phyloP scores from a whole-genome alignment of 768 basidiomycete genomes.

The Pholiota microspora region DNA sequence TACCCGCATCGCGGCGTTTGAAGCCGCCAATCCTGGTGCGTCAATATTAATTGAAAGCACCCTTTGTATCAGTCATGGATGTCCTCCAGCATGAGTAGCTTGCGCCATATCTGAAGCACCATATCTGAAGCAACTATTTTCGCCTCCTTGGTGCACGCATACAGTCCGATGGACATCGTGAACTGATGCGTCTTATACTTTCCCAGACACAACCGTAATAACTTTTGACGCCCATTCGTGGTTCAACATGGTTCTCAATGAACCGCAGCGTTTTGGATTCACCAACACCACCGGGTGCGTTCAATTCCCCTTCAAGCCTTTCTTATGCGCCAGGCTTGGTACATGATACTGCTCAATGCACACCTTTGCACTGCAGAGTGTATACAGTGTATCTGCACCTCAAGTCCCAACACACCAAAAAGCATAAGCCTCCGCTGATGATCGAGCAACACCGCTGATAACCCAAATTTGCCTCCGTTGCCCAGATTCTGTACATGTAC shows the following conservation, averaged over 20 bases:
- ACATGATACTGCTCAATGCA: too few species aligned
- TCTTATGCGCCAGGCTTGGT: neutral
- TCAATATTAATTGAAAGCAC: neutral
- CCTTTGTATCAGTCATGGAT: neutral
- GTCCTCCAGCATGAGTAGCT: too few species aligned
- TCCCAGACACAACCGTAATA: slow-evolving; percentile 35
- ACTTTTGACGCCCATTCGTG: slow-evolving; percentile 50
- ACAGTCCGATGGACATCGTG: neutral
- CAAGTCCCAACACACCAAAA: neutral
- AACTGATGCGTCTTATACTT: too few species aligned
- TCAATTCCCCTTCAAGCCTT: neutral
- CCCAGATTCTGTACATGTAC: slow-evolving; percentile 49
- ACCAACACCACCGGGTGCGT: slow-evolving; percentile 45
- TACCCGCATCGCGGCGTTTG: slow-evolving; percentile 32
- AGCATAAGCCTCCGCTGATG: neutral
- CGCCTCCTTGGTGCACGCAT: too few species aligned
- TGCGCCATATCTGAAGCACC: too few species aligned
- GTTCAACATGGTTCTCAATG: slow-evolving; percentile 46
- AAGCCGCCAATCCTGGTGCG: slow-evolving; percentile 32
- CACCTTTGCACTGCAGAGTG: too few species aligned
- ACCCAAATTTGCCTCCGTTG: neutral
- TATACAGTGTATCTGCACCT: too few species aligned
- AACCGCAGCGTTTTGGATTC: slow-evolving; percentile 40
- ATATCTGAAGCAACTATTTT: too few species aligned
- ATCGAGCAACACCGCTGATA: neutral